phyloP scores from a whole-genome alignment of 345 rosid genomes.

The Clausena lansium region DNA sequence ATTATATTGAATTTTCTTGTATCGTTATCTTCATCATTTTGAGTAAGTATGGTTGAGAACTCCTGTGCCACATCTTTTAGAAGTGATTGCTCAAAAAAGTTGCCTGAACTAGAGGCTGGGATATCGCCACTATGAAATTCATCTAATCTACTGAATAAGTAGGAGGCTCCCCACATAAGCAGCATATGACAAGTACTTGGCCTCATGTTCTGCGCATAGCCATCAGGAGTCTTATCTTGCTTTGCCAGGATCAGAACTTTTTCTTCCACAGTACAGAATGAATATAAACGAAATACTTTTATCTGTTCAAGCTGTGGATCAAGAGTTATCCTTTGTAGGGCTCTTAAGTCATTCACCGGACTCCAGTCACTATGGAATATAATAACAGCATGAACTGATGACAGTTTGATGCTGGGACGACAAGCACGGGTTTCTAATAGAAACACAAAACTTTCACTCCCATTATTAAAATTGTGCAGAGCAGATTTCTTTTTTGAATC shows the following conservation, averaged over 20 bases:
- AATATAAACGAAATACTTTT: conserved; percentile 75
- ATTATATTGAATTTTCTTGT: conserved; percentile 39
- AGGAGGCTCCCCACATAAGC: conserved; percentile 83
- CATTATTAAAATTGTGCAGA: conserved; percentile 65
- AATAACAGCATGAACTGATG: conserved; percentile 67
- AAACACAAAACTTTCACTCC: conserved; percentile 65
- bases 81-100: conserved; percentile 32
- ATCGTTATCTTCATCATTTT: conserved; percentile 34
- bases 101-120: conserved; percentile 25
- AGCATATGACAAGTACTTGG: conserved; percentile 46
- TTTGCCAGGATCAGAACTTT: conserved; percentile 65
- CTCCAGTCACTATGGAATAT: conserved; percentile 78
- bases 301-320: conserved; percentile 57
- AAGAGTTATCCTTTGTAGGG: conserved; percentile 66
- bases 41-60: conserved; percentile 47
- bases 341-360: conserved; percentile 64
- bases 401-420: conserved; percentile 58
- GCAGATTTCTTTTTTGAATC: conserved; percentile 55
- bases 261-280: conserved; percentile 76
- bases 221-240: conserved; percentile 46
- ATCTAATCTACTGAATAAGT: conserved; percentile 59
- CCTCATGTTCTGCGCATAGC: conserved; percentile 40
- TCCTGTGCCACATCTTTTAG: conserved; percentile 46
- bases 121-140: conserved; percentile 47
- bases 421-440: conserved; percentile 89